A percentile compares a stretch with the other conserved stretches of the same genome.
phyloP scores from a whole-genome alignment of 2,329 filamentous ascomycete genomes.

The Aureobasidium subglaciale region DNA sequence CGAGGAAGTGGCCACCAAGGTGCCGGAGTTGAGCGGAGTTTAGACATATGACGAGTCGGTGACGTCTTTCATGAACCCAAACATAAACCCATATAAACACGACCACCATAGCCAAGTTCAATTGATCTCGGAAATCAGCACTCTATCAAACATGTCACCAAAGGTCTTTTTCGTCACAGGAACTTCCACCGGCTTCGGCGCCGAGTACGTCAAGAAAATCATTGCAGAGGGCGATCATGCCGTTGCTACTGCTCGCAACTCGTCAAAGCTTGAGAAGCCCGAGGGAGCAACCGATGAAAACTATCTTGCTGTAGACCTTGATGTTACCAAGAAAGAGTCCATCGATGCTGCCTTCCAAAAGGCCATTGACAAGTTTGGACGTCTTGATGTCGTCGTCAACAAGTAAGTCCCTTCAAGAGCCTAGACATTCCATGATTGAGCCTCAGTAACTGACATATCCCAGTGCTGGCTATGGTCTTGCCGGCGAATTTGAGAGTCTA shows the following conservation, averaged over 20 bases:
- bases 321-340: constrained; percentile 42
- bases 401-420: constrained; percentile 36
- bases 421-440: no score
- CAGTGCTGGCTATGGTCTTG: constrained; percentile 50
- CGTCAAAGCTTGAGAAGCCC: constrained; percentile 34
- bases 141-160: constrained; percentile 11
- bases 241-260: constrained; percentile 40
- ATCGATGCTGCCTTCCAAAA: constrained; percentile 41
- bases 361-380: constrained; percentile 44
- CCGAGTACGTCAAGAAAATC: constrained; percentile 37
- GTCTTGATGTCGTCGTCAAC: constrained; percentile 54
- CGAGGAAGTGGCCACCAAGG: background rate
- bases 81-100: background rate
- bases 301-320: constrained; percentile 44
- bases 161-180: constrained; percentile 42
- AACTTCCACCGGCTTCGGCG: constrained; percentile 41
- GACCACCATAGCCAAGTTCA: no score
- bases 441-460: no score
- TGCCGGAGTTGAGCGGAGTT: background rate
- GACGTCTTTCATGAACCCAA: background rate
- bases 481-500: constrained; percentile 47
- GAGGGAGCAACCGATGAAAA: constrained; percentile 39
- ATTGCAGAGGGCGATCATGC: constrained; percentile 39
- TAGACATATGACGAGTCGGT: background rate
- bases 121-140: background rate